These are phyloP conservation scores for Colletotrichum costaricense DNA, from an alignment of 2,329 filamentous ascomycete species.

Conservation along the genomic window DNA sequence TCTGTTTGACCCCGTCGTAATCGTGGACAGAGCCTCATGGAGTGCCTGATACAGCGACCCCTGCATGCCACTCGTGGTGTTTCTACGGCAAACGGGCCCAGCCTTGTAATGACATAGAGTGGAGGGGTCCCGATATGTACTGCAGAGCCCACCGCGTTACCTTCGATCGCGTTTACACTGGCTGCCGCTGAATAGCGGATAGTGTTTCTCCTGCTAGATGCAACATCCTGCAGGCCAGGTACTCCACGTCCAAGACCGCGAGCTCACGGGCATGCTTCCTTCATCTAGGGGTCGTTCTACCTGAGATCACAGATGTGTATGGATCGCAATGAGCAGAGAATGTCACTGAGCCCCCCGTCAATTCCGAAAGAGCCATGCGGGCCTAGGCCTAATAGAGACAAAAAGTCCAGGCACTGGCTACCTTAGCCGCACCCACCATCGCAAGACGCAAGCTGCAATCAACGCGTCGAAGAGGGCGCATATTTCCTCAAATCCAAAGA, in stretches of 20 bases:
- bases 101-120: neutral
- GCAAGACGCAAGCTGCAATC: neutral
- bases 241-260: neutral
- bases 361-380: neutral
- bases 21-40: neutral
- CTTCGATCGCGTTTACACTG: neutral
- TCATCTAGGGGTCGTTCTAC: neutral
- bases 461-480: neutral
- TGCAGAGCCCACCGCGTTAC: slow-evolving; percentile 11
- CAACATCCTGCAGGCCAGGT: neutral
- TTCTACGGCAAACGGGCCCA: neutral
- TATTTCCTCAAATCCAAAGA: neutral
- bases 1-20: neutral
- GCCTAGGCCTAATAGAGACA: neutral
- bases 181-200: neutral
- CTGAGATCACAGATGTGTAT: neutral
- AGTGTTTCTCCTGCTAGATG: slow-evolving; percentile 3
- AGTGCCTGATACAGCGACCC: neutral
- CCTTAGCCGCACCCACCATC: too few species aligned
- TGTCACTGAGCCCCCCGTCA: neutral
- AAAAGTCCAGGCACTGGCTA: neutral
- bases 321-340: neutral
- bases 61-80: neutral
- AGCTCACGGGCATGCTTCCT: neutral
- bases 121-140: neutral